Evolutionary conservation across 495 filamentous ascomycete genomes (phyloP).

Genomic region (Chaetomium tenue): DNA sequence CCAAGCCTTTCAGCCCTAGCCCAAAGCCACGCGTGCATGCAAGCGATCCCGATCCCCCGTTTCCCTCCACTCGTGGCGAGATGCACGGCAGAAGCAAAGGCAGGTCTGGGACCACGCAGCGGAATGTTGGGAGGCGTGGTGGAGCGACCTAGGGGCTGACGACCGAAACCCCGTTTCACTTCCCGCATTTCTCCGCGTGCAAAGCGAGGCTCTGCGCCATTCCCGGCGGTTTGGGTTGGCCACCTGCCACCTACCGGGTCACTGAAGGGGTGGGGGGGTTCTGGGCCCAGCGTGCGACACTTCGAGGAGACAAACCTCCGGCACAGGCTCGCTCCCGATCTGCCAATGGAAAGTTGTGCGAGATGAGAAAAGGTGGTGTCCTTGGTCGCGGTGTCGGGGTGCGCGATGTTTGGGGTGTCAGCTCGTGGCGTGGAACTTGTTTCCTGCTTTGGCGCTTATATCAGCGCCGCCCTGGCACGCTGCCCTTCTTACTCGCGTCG

Average conservation of each 20-base stretch:
- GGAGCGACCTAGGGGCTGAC: not conserved
- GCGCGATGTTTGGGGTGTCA: not conserved
- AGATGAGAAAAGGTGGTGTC: not conserved
- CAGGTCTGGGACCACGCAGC: not conserved
- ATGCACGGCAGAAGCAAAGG: not conserved
- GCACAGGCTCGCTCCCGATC: not conserved
- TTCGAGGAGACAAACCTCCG: not conserved
- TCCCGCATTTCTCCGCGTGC: not conserved
- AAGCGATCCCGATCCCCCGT: not conserved
- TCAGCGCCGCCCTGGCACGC: not conserved
- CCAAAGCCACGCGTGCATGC: not conserved
- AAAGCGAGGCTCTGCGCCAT: conserved; percentile 2
- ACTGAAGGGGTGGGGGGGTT: no score
- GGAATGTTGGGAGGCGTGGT: not conserved
- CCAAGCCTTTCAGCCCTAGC: not conserved
- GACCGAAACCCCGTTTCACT: conserved; percentile 3
- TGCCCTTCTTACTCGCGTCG: not conserved
- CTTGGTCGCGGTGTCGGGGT: not conserved
- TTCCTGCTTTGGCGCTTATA: not conserved
- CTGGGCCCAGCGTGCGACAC: conserved; percentile 8
- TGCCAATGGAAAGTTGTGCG: conserved; percentile 6
- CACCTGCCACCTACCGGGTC: conserved; percentile 2
- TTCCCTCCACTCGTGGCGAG: not conserved
- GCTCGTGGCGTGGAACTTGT: not conserved
- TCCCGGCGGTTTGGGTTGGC: conserved; percentile 5